These are phyloP conservation scores for Tricladium varicosporioides DNA, from an alignment of 2,329 filamentous ascomycete genomes.

Conservation along the genomic window DNA sequence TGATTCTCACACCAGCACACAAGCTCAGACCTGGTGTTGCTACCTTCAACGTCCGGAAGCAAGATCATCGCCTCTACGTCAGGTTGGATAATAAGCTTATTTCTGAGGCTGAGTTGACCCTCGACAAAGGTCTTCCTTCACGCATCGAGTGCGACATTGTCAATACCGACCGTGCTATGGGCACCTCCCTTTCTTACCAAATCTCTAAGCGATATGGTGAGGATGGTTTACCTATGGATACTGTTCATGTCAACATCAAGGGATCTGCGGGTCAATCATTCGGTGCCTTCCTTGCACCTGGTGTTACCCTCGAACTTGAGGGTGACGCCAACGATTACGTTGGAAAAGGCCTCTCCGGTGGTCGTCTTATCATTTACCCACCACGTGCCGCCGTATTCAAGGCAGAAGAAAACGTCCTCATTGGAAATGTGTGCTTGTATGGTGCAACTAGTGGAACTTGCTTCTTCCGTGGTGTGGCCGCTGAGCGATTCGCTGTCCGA, in stretches of 20 bases:
- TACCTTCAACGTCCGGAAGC: slow-evolving; percentile 96
- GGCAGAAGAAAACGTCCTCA: slow-evolving; percentile 91
- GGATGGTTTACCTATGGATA: slow-evolving; percentile 84
- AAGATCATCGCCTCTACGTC: slow-evolving; percentile 90
- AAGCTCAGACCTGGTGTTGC: slow-evolving; percentile 91
- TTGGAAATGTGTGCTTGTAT: slow-evolving; percentile 94
- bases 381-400: slow-evolving; percentile 89
- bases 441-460: slow-evolving; percentile 87
- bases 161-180: slow-evolving; percentile 93
- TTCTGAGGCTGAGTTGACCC: slow-evolving; percentile 87
- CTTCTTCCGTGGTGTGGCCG: slow-evolving; percentile 96
- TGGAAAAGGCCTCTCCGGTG: slow-evolving; percentile 91
- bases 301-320: slow-evolving; percentile 91
- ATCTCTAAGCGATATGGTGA: slow-evolving; percentile 92
- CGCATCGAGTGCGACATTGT: slow-evolving; percentile 94
- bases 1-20: slow-evolving; percentile 94
- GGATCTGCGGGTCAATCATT: slow-evolving; percentile 96
- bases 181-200: slow-evolving; percentile 92
- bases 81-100: slow-evolving; percentile 97
- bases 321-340: slow-evolving; percentile 97
- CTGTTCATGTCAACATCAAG: slow-evolving; percentile 94
- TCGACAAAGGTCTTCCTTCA: slow-evolving; percentile 91
- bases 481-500: slow-evolving; percentile 92
- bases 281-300: slow-evolving; percentile 88
- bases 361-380: slow-evolving; percentile 89